These are phyloP conservation scores for Camillea tinctor DNA, from an alignment of 2,329 filamentous ascomycete species.

Conservation along the genomic window DNA sequence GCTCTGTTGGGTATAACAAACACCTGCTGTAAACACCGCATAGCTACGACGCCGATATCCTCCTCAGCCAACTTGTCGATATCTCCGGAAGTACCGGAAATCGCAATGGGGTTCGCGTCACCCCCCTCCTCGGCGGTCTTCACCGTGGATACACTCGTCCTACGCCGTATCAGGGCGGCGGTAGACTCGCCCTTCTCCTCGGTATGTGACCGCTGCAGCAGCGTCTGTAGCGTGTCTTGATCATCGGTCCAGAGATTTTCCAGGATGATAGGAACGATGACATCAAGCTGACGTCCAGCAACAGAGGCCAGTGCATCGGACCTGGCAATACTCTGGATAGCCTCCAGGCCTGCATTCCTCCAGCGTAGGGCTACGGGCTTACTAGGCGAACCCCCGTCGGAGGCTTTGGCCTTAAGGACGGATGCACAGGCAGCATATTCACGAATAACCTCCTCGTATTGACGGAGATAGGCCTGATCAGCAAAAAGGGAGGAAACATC, in stretches of 20 bases:
- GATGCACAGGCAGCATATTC: slow-evolving; percentile 80
- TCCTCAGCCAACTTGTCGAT: slow-evolving; percentile 88
- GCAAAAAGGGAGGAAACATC: slow-evolving; percentile 82
- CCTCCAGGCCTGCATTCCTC: slow-evolving; percentile 71
- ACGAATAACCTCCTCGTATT: slow-evolving; percentile 79
- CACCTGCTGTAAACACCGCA: slow-evolving; percentile 83
- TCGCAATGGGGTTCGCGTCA: slow-evolving; percentile 66
- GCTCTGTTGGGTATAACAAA: slow-evolving; percentile 78
- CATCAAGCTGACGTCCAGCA: slow-evolving; percentile 71
- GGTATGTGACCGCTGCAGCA: slow-evolving; percentile 65
- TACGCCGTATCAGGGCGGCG: slow-evolving; percentile 59
- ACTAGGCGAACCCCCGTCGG: slow-evolving; percentile 56
- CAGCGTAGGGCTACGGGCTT: slow-evolving; percentile 76
- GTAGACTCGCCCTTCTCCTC: slow-evolving; percentile 70
- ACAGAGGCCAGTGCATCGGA: slow-evolving; percentile 77
- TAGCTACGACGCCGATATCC: slow-evolving; percentile 78
- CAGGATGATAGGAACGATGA: slow-evolving; percentile 80
- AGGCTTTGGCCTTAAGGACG: slow-evolving; percentile 48
- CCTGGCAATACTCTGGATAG: slow-evolving; percentile 76
- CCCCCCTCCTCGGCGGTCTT: slow-evolving; percentile 64
- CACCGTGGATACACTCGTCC: slow-evolving; percentile 78
- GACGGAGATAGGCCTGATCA: slow-evolving; percentile 76
- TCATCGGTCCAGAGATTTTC: slow-evolving; percentile 80
- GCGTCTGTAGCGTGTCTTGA: slow-evolving; percentile 64
- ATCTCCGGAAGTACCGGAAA: slow-evolving; percentile 79